Conservation (phyloP, 1,284 basidiomycete species). For the Cutaneotrichosporon cutaneum region DNA sequence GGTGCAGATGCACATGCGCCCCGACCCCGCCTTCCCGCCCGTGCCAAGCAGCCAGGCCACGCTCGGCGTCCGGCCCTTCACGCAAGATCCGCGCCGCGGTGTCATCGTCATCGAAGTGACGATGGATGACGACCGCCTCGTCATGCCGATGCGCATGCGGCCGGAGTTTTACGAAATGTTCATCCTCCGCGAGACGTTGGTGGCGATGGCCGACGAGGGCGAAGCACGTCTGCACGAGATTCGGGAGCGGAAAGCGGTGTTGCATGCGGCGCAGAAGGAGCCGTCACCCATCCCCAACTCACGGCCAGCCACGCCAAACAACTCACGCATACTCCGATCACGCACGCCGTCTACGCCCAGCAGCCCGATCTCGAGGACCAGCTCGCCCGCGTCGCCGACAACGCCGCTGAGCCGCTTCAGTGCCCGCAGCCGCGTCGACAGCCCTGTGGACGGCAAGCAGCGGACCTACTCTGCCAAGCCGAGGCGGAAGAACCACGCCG, state of each 20-base stretch:
- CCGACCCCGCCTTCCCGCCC: slow-evolving; percentile 48
- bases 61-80: slow-evolving; percentile 42
- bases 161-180: slow-evolving; percentile 53
- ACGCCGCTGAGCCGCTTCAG: background rate
- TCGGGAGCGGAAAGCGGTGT: slow-evolving; percentile 37
- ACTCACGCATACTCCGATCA: background rate
- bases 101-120: slow-evolving; percentile 48
- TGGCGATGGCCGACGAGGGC: slow-evolving; percentile 50
- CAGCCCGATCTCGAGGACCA: background rate
- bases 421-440: background rate
- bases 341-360: background rate
- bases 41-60: slow-evolving; percentile 15
- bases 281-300: slow-evolving; percentile 8
- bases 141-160: background rate
- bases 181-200: slow-evolving; percentile 56
- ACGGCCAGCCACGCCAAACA: background rate
- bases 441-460: background rate
- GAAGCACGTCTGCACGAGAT: slow-evolving; percentile 43
- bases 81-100: slow-evolving; percentile 45
- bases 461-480: slow-evolving; percentile 12
- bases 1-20: slow-evolving; percentile 43
- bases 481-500: background rate
- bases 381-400: background rate
- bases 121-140: slow-evolving; percentile 12
- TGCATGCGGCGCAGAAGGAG: slow-evolving; percentile 11